A percentile compares a stretch with the other conserved stretches of the same genome.
These are phyloP conservation scores for Penicillium manginii DNA, from an alignment of 495 filamentous ascomycete species.

Conservation along the genomic window DNA sequence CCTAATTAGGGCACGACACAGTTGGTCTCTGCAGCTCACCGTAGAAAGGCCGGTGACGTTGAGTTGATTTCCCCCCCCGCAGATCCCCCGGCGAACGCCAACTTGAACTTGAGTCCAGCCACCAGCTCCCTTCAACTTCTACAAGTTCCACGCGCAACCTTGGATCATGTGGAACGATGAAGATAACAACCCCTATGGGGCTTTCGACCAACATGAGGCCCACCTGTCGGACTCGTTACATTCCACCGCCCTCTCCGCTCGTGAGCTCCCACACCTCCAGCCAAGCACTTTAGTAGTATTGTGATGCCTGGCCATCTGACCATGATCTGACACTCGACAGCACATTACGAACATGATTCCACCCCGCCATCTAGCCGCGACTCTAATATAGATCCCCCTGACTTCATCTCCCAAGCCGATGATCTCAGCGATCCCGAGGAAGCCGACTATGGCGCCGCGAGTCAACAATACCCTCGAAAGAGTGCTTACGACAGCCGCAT, in stretches of 20 bases:
- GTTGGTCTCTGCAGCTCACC: constrained; percentile 7
- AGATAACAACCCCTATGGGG: constrained; percentile 92
- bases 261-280: constrained; percentile 34
- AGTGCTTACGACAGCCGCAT: constrained; percentile 92
- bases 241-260: constrained; percentile 61
- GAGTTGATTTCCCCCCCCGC: constrained; percentile 26
- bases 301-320: neutral
- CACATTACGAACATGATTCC: constrained; percentile 47
- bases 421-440: constrained; percentile 67
- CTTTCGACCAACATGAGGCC: constrained; percentile 82
- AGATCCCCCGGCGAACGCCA: constrained; percentile 22
- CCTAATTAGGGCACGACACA: neutral
- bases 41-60: constrained; percentile 26
- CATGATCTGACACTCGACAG: constrained; percentile 32
- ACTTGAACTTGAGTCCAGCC: constrained; percentile 13
- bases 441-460: constrained; percentile 35
- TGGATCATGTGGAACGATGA: constrained; percentile 76
- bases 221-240: constrained; percentile 71
- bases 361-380: constrained; percentile 53
- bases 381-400: constrained; percentile 57
- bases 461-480: constrained; percentile 57
- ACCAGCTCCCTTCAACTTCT: neutral
- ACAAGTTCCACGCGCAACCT: neutral
- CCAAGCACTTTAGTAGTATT: neutral
- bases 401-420: constrained; percentile 57